Evolutionary conservation across 139 green algal genomes (phyloP), one percentile per base, ranked within the genome.

Genomic region (Volvox africanus): DNA sequence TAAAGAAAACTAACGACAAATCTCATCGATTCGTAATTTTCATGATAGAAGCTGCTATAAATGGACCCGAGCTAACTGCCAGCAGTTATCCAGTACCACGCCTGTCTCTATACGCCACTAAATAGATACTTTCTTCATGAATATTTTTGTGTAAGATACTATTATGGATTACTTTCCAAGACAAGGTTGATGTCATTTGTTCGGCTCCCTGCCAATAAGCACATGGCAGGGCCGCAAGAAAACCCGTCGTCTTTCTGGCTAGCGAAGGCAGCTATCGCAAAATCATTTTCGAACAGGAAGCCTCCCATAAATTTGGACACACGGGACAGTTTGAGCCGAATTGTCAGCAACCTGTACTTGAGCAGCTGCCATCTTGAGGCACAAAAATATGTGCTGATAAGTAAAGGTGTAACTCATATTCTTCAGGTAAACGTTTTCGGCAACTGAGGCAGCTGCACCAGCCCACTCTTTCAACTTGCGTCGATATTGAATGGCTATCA

Each of bases 391-490:
- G 35, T 73, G 6, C 62, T 93, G 32, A 69, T 44, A n/a, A 24
- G 32, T 35, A 28, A 30, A 30, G 89, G 89, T 17, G 62, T 94
- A 30, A 92, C 92, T 1, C 92, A 94, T 55, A 62, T 94, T 14
- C 86, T 94, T 1, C 92, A 94, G 73, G 92, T 88, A 19, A 1
- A 68, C 37, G 21, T 0, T 50, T 22, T 80, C 24, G 17, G 18
- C 5, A 68, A 14, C 37, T 22, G 37, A 22, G 44, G 37, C 79
- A 68, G 0, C 12, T 68, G 5, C 32, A 11, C 30, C 30, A 30
- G 16, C 18, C 28, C 37, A 24, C 26, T n/a, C 77, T 32, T 67
- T 84, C 19, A 12, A 33, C 36, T 26, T 19, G 30, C 32, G 19
- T 82, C 33, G 1, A 61, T 19, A 28, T 55, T 61, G 16, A 73